Conservation (phyloP, 2,329 filamentous ascomycete genomes). For the Cadophora malorum region DNA sequence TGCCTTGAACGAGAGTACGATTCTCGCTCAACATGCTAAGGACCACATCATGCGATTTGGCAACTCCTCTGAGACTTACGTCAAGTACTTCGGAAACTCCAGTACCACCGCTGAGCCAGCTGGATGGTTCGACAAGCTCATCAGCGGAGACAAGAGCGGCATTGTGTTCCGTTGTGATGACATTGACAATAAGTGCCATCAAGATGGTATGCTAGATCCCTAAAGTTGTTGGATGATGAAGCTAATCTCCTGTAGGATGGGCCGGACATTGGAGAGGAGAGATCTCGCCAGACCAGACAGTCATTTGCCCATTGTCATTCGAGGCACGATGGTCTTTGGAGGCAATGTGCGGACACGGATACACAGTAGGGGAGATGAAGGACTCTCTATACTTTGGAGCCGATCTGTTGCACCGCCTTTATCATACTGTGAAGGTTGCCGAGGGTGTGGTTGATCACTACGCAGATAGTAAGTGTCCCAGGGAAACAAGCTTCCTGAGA, state of each 20-base stretch:
- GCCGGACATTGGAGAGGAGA: conserved; percentile 71
- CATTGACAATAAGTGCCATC: conserved; percentile 67
- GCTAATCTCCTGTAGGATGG: conserved; percentile 55
- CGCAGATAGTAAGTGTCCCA: conserved; percentile 57
- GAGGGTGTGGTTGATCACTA: conserved; percentile 68
- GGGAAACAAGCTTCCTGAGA: conserved; percentile 55
- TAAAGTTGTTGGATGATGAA: neutral
- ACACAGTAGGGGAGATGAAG: conserved; percentile 61
- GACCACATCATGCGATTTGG: conserved; percentile 58
- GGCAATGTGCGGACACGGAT: conserved; percentile 66
- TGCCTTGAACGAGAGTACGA: conserved; percentile 64
- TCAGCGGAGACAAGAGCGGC: conserved; percentile 61
- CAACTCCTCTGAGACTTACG: conserved; percentile 62
- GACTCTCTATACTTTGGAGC: conserved; percentile 70
- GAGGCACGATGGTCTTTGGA: conserved; percentile 61
- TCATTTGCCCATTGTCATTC: conserved; percentile 72
- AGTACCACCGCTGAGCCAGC: conserved; percentile 60
- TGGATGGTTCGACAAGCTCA: conserved; percentile 67
- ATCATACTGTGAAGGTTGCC: conserved; percentile 66
- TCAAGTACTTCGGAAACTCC: conserved; percentile 70
- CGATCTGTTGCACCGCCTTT: conserved; percentile 71
- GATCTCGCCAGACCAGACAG: conserved; percentile 70
- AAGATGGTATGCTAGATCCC: conserved; percentile 47
- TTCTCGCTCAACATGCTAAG: conserved; percentile 64
- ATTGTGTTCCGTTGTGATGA: conserved; percentile 73